Evolutionary conservation across 768 basidiomycete genomes (phyloP), one percentile per base, ranked within the genome.

Genomic region (Termitomyces sp.): DNA sequence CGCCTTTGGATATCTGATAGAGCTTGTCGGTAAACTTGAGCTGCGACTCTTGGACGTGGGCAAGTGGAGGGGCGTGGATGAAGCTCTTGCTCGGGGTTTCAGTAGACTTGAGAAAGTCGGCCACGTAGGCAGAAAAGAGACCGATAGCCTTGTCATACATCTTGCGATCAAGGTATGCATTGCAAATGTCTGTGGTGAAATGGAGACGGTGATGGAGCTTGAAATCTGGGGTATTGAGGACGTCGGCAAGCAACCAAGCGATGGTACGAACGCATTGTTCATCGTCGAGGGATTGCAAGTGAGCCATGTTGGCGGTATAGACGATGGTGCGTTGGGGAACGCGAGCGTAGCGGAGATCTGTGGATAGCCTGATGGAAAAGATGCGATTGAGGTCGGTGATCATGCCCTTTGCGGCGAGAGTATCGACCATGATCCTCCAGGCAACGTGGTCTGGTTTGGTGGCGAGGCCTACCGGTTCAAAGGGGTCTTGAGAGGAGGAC

Each of bases 351-450:
- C 76, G 20, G 68, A 69, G 42, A 78, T 73, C n/a, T 67, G 73
- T 65, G 12, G 70, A 48, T 24, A 75, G 60, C 37, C 81, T 71
- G 22, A 67, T 62, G n/a, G 71, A 67, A 61, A 81, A 86, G 4
- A 87, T 60, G 54, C 76, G 71, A 65, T 88, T 84, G 53, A 89
- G 73, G 5, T 87, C 83, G 1, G 72, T 71, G 1, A 84, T 64
- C 66, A 77, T 77, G 36, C 75, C 75, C 12, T 77, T 69, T 13
- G 69, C 65, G 0, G 82, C 82, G 29, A 90, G 77, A 3, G 76
- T 74, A 34, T 82, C 77, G 12, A 92, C 66, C 69, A 93, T 81
- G n/a, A 77, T 54, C 3, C 67, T 59, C 86, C 88, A 92, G 1
- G 84, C 78, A 3, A 71, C 59, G 4, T 64, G 58, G 60, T 83